Conservation (phyloP, 208 protist genomes). For the Leptomonas seymouri region DNA sequence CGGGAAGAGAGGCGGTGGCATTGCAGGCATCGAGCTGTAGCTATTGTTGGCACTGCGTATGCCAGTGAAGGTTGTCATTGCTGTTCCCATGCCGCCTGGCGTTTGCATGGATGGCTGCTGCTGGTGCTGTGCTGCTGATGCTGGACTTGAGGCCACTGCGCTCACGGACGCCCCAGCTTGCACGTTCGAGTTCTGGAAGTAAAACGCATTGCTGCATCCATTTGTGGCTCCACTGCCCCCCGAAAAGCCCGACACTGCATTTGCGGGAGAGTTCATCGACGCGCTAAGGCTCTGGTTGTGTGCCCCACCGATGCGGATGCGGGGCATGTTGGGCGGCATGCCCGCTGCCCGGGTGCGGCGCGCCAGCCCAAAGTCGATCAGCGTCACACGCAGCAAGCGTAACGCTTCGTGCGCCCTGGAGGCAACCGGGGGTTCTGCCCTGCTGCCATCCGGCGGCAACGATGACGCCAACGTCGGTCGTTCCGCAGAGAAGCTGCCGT, state of each 20-base stretch:
- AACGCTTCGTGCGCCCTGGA: constrained; percentile 20
- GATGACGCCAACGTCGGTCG: neutral
- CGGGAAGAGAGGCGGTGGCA: constrained; percentile 10
- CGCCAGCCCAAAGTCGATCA: constrained; percentile 84
- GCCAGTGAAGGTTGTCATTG: neutral
- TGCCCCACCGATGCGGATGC: constrained; percentile 1
- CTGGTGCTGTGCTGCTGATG: neutral
- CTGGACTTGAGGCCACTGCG: neutral
- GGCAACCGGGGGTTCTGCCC: neutral
- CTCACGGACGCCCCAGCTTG: no score
- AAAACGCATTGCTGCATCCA: neutral
- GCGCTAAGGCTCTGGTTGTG: constrained; percentile 10
- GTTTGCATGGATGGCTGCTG: constrained; percentile 1
- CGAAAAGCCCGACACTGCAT: neutral
- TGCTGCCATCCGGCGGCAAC: neutral
- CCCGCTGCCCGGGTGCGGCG: constrained; percentile 41
- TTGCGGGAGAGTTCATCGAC: constrained; percentile 14
- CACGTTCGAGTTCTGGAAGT: neutral
- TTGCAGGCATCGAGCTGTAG: constrained; percentile 1
- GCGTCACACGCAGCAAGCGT: constrained; percentile 60
- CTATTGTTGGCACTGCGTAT: constrained; percentile 14
- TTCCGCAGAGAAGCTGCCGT: neutral
- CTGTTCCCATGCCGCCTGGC: neutral
- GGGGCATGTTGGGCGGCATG: constrained; percentile 1
- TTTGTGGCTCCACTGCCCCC: neutral